Conservation (phyloP, 2,329 filamentous ascomycete species). For the Rugonectria rugulosa region DNA sequence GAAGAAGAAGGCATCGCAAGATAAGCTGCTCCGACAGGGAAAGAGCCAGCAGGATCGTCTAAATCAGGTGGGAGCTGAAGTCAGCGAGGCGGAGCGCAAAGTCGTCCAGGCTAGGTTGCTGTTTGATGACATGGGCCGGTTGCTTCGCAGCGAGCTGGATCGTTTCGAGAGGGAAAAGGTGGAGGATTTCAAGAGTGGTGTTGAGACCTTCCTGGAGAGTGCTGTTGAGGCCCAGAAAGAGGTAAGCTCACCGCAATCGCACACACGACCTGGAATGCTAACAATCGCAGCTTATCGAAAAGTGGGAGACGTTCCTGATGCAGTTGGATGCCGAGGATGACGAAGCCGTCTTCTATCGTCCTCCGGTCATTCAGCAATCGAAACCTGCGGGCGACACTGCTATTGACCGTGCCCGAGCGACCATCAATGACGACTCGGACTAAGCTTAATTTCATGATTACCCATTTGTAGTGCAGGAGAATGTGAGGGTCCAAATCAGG, state of each 20-base stretch:
- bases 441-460: slow-evolving; percentile 43
- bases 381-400: slow-evolving; percentile 65
- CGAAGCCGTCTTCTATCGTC: slow-evolving; percentile 71
- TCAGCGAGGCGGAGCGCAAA: slow-evolving; percentile 92
- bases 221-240: slow-evolving; percentile 99
- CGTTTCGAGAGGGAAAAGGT: slow-evolving; percentile 97
- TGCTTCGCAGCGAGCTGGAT: slow-evolving; percentile 92
- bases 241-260: slow-evolving; percentile 60
- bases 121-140: slow-evolving; percentile 96
- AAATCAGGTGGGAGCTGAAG: slow-evolving; percentile 90
- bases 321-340: slow-evolving; percentile 95
- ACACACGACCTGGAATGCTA: slow-evolving; percentile 18
- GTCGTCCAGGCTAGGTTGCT: slow-evolving; percentile 88
- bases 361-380: slow-evolving; percentile 63
- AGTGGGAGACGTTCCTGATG: slow-evolving; percentile 98
- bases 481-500: slow-evolving; percentile 18
- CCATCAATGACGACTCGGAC: slow-evolving; percentile 67
- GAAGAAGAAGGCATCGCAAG: slow-evolving; percentile 88
- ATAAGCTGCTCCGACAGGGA: slow-evolving; percentile 94
- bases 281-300: slow-evolving; percentile 70
- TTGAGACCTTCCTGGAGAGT: slow-evolving; percentile 97
- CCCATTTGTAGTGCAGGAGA: slow-evolving; percentile 23
- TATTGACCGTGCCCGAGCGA: slow-evolving; percentile 65
- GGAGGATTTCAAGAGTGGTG: slow-evolving; percentile 97
- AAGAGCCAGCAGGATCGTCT: slow-evolving; percentile 95